Base-by-base conservation (phyloP, 2,329 filamentous ascomycete species). In the Pleomassaria siparia region DNA sequence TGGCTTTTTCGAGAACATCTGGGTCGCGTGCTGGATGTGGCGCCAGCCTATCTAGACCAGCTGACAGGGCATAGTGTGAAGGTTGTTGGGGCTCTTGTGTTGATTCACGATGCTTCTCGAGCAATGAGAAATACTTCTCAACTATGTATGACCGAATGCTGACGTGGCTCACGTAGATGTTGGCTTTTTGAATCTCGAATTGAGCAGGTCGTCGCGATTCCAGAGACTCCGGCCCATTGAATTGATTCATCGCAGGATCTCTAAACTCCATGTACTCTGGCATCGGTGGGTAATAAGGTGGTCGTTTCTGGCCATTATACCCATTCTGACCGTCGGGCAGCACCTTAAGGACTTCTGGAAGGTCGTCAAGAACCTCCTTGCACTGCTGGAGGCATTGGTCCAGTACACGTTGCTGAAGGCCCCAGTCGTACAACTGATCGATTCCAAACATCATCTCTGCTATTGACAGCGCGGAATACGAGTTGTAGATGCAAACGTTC, bases 151-250 rank as follows among this genome's bases (percentile, higher is more conserved):
- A 92, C 20, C 91, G 81, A 0, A 89, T 95, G 2, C 86, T 85
- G 9, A 96, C 76, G 60, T 91, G 87, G 5, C 87, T 92, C 2
- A 86, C 84, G 63, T 92, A 90, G 30, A 96, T 88, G 67, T 95
- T 95, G 6, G 89, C 88, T 66, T 95, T 95, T 67, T 95, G 90
- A 24, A 96, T 94, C 71, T 95, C 91, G 56, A 86, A 90, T 64
- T 94, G 89, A 4, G 91, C 73, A 24, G 63, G 60, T 29, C 72
- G 69, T 5, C 74, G 70, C 30, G 72, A 63, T 49, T 75, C 72
- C 1, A 65, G 60, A 11, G 60, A 52, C 30, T 71, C 66, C 2
- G 55, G 15, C 10, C 46, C 53, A 30, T 57, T 59, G 33, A 63
- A 66, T 2, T 53, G 54, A 30, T 51, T 56, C 44, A 60, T 40